Evolutionary conservation across 306 rosid genomes (phyloP), one percentile per base, ranked within the genome.

Genomic region (Bauhinia variegata): DNA sequence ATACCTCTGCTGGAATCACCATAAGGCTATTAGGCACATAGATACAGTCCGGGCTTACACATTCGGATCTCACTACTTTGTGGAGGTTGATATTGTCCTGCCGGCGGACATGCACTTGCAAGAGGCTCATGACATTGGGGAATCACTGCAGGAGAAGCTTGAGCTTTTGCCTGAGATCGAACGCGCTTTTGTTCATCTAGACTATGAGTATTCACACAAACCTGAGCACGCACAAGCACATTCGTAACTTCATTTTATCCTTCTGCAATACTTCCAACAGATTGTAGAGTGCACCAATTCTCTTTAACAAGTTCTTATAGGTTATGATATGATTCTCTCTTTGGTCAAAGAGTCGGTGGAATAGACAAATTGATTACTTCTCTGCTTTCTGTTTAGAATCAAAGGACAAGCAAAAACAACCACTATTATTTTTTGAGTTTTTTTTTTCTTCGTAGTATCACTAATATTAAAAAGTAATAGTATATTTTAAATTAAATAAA

Each of bases 1-100:
- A 12, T 92, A 92, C 86, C 89, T 92, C 18, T 92, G 96, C 74
- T 92, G 98, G 98, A 92, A 92, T 82, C 98, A 92, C 79, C 86
- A 92, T 80, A 69, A 81, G 75, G 93, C 96, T 17, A 78, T 92
- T 68, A 80, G 82, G 63, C 96, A 89, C 81, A 92, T 92, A 0
- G 98, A 92, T 19, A 92, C 98, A 0, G 98, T 92, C 37, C 80
- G 96, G 12, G 96, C 98, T 4, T 92, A 92, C 81, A 89, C 98
- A 31, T 89, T 92, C 28, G 98, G 98, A 53, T 89, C 96, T 43
- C 98, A 92, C 88, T 92, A 81, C 84, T 92, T 92, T 52, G 96
- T 92, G 2, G 98, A 92, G 85, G 98, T 92, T 54, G 98, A 92
- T 75, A 92, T 92, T 12, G 98, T 89, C 63, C 80, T 92, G 69